A percentile compares a stretch with the other conserved stretches of the same genome.
Evolutionary conservation across 164 flowering plant genomes (phyloP).

Genomic region (Piper longum): DNA sequence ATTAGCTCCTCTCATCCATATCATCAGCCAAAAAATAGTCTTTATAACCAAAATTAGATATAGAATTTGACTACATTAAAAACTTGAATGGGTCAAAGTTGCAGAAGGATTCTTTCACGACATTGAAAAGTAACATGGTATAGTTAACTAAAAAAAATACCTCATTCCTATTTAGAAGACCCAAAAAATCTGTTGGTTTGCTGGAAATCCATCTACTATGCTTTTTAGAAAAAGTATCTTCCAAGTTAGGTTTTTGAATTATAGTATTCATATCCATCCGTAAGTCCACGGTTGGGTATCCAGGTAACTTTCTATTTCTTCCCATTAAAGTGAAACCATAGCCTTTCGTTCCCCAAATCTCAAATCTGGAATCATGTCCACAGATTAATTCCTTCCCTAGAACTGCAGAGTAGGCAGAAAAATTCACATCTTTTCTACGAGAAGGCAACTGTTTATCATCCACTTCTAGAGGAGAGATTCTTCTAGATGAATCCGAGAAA

Average conservation of each 20-base stretch:
- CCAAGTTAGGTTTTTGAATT: conserved; percentile 12
- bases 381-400: conserved; percentile 69
- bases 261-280: conserved; percentile 43
- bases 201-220: conserved; percentile 26
- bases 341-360: conserved; percentile 88
- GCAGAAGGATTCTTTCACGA: too few species aligned
- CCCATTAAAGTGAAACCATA: conserved; percentile 52
- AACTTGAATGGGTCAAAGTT: too few species aligned
- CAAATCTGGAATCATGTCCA: conserved; percentile 70
- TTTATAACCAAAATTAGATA: too few species aligned
- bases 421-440: conserved; percentile 87
- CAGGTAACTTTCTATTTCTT: conserved; percentile 68
- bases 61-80: too few species aligned
- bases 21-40: too few species aligned
- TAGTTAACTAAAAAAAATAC: conserved; percentile 20
- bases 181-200: conserved; percentile 22
- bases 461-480: conserved; percentile 27
- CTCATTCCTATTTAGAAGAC: conserved; percentile 59
- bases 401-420: conserved; percentile 76
- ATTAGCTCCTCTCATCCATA: too few species aligned
- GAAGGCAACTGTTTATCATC: conserved; percentile 64
- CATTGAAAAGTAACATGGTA: not conserved
- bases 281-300: conserved; percentile 40
- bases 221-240: conserved; percentile 9
- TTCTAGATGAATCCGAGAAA: conserved; percentile 51